A percentile compares a stretch with the other conserved stretches of the same genome.
phyloP scores from a whole-genome alignment of 2,329 filamentous ascomycete genomes.

The Ophiostoma australiae region DNA sequence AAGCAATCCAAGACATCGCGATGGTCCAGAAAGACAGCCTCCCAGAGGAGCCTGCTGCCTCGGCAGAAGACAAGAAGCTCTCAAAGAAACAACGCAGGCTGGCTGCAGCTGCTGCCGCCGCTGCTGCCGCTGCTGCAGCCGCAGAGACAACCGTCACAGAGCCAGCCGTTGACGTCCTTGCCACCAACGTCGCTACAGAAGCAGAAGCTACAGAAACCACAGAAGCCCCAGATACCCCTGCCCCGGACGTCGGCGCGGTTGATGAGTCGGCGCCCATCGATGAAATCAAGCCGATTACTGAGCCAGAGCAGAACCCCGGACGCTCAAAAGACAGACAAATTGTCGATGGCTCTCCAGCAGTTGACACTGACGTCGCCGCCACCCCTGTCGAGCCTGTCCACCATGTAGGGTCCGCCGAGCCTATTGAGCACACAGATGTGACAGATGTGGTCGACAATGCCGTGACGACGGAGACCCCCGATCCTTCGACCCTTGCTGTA shows the following conservation, averaged over 20 bases:
- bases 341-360: constrained; percentile 22
- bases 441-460: neutral
- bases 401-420: neutral
- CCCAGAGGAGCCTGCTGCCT: neutral
- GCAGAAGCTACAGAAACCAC: neutral
- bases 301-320: neutral
- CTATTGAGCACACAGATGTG: neutral
- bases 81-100: constrained; percentile 25
- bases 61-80: constrained; percentile 22
- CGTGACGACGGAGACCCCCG: neutral
- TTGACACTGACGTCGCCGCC: constrained; percentile 19
- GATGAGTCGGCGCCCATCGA: constrained; percentile 16
- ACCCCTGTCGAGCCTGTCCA: constrained; percentile 8
- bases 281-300: neutral
- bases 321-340: constrained; percentile 13
- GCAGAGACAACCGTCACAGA: neutral
- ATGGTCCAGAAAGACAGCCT: neutral
- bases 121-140: neutral
- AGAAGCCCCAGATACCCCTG: neutral
- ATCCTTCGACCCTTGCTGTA: neutral
- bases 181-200: neutral
- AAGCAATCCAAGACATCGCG: neutral
- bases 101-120: constrained; percentile 23
- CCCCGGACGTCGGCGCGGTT: constrained; percentile 16
- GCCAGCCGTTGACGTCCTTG: neutral